phyloP scores from a whole-genome alignment of 75 land plant species.

The Gnetum montanum region DNA sequence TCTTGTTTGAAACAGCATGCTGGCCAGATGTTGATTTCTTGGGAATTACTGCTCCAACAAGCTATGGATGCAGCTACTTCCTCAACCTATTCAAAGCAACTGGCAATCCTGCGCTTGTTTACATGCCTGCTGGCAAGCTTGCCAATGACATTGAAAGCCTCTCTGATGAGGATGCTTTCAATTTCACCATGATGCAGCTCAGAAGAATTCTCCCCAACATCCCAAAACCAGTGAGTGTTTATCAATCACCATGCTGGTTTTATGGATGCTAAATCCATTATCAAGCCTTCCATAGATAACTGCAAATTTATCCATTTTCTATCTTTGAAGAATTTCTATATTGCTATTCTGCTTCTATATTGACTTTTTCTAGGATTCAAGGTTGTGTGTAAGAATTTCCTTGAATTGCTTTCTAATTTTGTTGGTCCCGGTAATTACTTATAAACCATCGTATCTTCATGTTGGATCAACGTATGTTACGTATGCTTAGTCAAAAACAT shows the following conservation, averaged over 20 bases:
- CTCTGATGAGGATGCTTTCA: constrained; percentile 34
- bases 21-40: constrained; percentile 60
- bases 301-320: too few relatives aligned
- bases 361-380: background rate
- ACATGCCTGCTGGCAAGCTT: constrained; percentile 51
- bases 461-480: too few relatives aligned
- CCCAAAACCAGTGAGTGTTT: constrained; percentile 29
- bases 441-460: too few relatives aligned
- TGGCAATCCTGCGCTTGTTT: constrained; percentile 46
- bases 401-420: too few relatives aligned
- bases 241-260: background rate
- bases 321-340: too few relatives aligned
- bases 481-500: too few relatives aligned
- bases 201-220: constrained; percentile 37
- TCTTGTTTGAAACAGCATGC: constrained; percentile 35
- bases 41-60: constrained; percentile 44
- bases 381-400: too few relatives aligned
- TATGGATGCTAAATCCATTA: background rate
- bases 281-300: too few relatives aligned
- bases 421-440: too few relatives aligned
- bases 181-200: constrained; percentile 32
- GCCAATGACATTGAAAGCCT: constrained; percentile 44
- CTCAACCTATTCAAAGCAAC: constrained; percentile 52
- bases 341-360: background rate
- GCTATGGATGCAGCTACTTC: constrained; percentile 53